Conservation (phyloP, 441 rosid genomes). For the Sinapis alba region DNA sequence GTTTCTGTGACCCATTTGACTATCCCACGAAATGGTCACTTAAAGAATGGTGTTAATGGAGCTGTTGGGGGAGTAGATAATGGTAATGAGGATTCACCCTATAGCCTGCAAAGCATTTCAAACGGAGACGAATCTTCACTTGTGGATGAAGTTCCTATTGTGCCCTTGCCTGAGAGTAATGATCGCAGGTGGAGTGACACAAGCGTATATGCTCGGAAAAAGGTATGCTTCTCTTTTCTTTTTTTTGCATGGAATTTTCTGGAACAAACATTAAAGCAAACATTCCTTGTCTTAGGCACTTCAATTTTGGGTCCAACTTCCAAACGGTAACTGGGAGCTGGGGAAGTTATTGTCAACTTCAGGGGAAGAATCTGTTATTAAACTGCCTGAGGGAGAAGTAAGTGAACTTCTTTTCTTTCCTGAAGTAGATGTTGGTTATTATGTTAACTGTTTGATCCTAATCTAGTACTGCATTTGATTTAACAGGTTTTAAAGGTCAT, state of each 20-base stretch:
- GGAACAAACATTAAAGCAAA: not conserved
- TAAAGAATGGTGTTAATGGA: slow-evolving; percentile 39
- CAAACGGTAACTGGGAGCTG: slow-evolving; percentile 83
- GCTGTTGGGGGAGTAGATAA: slow-evolving; percentile 30
- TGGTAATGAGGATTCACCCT: slow-evolving; percentile 72
- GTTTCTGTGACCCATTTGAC: slow-evolving; percentile 25
- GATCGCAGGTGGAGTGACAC: slow-evolving; percentile 78
- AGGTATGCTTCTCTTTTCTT: slow-evolving; percentile 47
- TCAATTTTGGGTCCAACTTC: slow-evolving; percentile 79
- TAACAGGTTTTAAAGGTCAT: slow-evolving; percentile 67
- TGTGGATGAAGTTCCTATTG: slow-evolving; percentile 49
- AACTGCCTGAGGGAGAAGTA: slow-evolving; percentile 75
- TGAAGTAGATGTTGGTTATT: slow-evolving; percentile 19
- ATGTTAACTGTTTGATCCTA: slow-evolving; percentile 16
- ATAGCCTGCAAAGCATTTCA: slow-evolving; percentile 44
- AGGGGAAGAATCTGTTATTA: slow-evolving; percentile 66
- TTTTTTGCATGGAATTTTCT: not conserved
- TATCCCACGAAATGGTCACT: slow-evolving; percentile 42
- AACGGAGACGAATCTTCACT: slow-evolving; percentile 51
- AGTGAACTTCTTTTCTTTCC: slow-evolving; percentile 31
- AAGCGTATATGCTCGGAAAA: slow-evolving; percentile 60
- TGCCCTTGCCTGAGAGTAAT: slow-evolving; percentile 45
- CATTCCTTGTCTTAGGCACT: slow-evolving; percentile 50
- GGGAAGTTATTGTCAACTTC: slow-evolving; percentile 66
- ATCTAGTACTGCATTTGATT: slow-evolving; percentile 16